Evolutionary conservation across 2,329 filamentous ascomycete species (phyloP), one percentile per base, ranked within the genome.

Genomic region (Xylariomycetidae sp.): DNA sequence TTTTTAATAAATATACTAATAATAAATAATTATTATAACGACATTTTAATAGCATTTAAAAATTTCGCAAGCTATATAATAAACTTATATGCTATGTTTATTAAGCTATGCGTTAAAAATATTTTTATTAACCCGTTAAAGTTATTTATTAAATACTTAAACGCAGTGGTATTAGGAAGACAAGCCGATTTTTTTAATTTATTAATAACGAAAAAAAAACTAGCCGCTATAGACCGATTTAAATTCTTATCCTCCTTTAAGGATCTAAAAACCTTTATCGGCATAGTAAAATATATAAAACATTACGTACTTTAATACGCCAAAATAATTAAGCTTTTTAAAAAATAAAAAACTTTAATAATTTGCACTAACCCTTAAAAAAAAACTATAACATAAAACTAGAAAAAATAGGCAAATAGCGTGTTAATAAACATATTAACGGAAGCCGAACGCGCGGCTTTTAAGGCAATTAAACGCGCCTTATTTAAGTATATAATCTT

Each of bases 11-110:
- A 12, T 18, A 19, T 37, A 18, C 15, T 10, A 17, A 14, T 15
- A 14, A 16, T 12, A 10, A 29, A 37, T 15, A 25, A 25, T 15
- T 37, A 37, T 29, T 37, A 19, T 25, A 25, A 37, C 25, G 29
- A 37, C 32, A 37, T 32, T 19, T 31, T 18, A 13, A n/a, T 35
- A 8, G 8, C 10, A 2, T 29, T 19, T 12, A 4, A n/a, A 6
- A 4, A 30, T n/a, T 30, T 35, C 26, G 10, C 4, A 6, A n/a
- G 2, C 13, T 19, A 24, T 30, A 29, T 16, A n/a, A 10, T 15
- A 9, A n/a, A 25, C 9, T 19, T 34, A 15, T 25, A 34, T 10
- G 13, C 25, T 13, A 16, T 29, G 5, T 24, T 29, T 4, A n/a
- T 6, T 15, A 19, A 29, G 12, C 25, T 34, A 3, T 17, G 10